Evolutionary conservation across 1,284 basidiomycete genomes (phyloP).

Genomic region (Waitea zeae): DNA sequence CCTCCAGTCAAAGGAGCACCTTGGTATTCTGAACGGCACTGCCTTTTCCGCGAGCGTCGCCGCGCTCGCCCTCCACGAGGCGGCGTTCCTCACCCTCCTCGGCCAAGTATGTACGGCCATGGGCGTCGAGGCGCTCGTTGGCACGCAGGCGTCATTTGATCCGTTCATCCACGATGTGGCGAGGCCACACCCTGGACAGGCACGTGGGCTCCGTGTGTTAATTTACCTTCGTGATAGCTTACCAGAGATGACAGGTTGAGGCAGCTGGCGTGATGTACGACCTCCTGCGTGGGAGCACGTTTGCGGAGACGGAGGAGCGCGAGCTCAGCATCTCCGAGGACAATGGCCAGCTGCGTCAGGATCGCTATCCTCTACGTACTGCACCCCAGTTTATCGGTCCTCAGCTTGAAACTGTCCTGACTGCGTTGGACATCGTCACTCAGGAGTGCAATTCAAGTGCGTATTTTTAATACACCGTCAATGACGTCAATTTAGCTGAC

Average conservation of each 20-base stretch:
- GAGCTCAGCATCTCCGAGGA: constrained; percentile 54
- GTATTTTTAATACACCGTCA: constrained; percentile 19
- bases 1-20: constrained; percentile 68
- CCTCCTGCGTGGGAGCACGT: constrained; percentile 52
- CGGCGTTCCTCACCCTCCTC: constrained; percentile 54
- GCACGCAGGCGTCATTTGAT: constrained; percentile 56
- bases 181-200: constrained; percentile 77
- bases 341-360: constrained; percentile 51
- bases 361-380: constrained; percentile 66
- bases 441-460: constrained; percentile 77
- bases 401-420: constrained; percentile 66
- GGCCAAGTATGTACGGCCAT: constrained; percentile 70
- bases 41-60: constrained; percentile 58
- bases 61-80: constrained; percentile 51
- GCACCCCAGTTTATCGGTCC: constrained; percentile 79
- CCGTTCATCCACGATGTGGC: constrained; percentile 67
- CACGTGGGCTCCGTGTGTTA: constrained; percentile 15
- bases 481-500: not conserved
- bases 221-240: constrained; percentile 3
- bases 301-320: constrained; percentile 46
- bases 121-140: constrained; percentile 67
- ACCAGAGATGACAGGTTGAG: no score
- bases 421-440: constrained; percentile 43
- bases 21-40: constrained; percentile 71
- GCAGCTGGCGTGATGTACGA: constrained; percentile 51